Percentiles rank a stretch among this genome's conserved stretches.
phyloP scores from a whole-genome alignment of 495 filamentous ascomycete species.

The Aspergillus baeticus region DNA sequence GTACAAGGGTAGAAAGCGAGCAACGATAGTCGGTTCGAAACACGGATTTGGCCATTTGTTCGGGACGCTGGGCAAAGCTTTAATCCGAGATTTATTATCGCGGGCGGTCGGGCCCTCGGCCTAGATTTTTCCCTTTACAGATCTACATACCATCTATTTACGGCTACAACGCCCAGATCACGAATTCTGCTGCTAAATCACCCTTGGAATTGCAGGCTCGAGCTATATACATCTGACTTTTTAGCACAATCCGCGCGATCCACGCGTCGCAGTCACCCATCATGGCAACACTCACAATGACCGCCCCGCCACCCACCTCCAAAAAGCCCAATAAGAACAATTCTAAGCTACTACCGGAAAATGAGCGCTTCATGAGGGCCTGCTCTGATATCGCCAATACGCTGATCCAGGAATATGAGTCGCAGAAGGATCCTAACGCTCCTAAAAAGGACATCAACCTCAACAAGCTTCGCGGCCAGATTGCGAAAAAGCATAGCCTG shows the following conservation, averaged over 20 bases:
- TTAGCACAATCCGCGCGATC: background rate
- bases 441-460: constrained; percentile 87
- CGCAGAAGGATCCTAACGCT: constrained; percentile 64
- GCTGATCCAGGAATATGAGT: constrained; percentile 90
- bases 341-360: constrained; percentile 78
- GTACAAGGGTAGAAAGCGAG: constrained; percentile 21
- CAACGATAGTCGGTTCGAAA: constrained; percentile 15
- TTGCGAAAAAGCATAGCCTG: constrained; percentile 88
- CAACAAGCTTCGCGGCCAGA: constrained; percentile 81
- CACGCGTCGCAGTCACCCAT: constrained; percentile 7
- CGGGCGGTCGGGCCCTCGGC: constrained; percentile 35
- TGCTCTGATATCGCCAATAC: constrained; percentile 93
- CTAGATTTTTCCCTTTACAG: constrained; percentile 20
- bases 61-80: constrained; percentile 39
- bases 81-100: constrained; percentile 41
- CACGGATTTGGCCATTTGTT: constrained; percentile 27
- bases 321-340: constrained; percentile 57
- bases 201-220: background rate
- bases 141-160: constrained; percentile 21
- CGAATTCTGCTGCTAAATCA: background rate
- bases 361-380: constrained; percentile 87
- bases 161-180: background rate
- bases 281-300: constrained; percentile 67
- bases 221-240: background rate
- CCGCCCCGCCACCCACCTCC: constrained; percentile 45